phyloP scores from a whole-genome alignment of 495 filamentous ascomycete genomes.

The Lepidopterella palustris region DNA sequence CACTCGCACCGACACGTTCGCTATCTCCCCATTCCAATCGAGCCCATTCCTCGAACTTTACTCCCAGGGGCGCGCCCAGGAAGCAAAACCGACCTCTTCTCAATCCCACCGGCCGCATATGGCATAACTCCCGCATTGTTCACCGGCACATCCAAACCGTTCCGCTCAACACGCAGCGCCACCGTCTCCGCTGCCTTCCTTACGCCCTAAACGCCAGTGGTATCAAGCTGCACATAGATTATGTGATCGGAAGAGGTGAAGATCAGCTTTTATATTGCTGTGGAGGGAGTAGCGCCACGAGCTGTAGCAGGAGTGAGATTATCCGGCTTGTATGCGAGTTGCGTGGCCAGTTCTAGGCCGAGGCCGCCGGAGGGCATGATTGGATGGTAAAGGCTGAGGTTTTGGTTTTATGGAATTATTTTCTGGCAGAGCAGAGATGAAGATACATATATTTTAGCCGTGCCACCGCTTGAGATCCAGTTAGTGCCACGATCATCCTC shows the following conservation, averaged over 20 bases:
- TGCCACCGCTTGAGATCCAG: too few relatives aligned
- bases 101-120: conserved; percentile 26
- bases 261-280: conserved; percentile 1
- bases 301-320: background rate
- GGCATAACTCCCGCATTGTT: conserved; percentile 38
- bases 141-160: conserved; percentile 40
- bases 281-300: background rate
- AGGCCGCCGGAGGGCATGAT: conserved; percentile 6
- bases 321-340: background rate
- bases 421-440: background rate
- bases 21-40: background rate
- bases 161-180: conserved; percentile 22
- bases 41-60: too few relatives aligned
- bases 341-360: background rate
- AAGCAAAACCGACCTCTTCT: conserved; percentile 33
- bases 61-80: too few relatives aligned
- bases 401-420: too few relatives aligned
- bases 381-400: too few relatives aligned
- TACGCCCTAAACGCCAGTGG: background rate
- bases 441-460: background rate
- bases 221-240: background rate
- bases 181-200: conserved; percentile 16
- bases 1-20: background rate
- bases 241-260: background rate
- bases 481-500: too few relatives aligned